Evolutionary conservation across 2,329 filamentous ascomycete genomes (phyloP).

Genomic region (Neonectria magnoliae): DNA sequence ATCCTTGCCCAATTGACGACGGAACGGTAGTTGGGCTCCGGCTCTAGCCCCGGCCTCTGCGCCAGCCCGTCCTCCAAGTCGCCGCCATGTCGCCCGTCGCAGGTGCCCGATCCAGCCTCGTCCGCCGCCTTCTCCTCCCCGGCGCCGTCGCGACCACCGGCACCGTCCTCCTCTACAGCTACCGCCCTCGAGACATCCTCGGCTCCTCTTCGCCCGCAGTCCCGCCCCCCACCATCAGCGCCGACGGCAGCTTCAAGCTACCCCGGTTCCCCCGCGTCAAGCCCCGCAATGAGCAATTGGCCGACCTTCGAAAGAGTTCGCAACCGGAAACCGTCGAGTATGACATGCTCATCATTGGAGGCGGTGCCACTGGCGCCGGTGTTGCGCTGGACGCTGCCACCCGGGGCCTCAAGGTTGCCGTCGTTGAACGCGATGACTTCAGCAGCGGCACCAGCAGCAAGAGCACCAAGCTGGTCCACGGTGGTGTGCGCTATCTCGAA

Average conservation of each 20-base stretch:
- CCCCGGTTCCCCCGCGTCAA: conserved; percentile 73
- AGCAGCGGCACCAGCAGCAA: conserved; percentile 78
- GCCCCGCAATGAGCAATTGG: conserved; percentile 71
- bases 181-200: conserved; percentile 77
- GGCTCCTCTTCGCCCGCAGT: conserved; percentile 75
- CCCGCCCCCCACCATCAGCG: conserved; percentile 74
- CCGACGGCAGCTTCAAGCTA: conserved; percentile 73
- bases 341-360: conserved; percentile 76
- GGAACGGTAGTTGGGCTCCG: background rate
- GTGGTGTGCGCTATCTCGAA: conserved; percentile 78
- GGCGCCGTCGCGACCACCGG: conserved; percentile 55
- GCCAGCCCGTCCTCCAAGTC: conserved; percentile 3
- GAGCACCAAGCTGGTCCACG: conserved; percentile 82
- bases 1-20: background rate
- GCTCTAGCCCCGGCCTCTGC: conserved; percentile 1
- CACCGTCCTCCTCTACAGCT: conserved; percentile 61
- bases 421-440: conserved; percentile 79
- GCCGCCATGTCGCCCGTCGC: conserved; percentile 32
- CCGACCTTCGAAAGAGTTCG: conserved; percentile 60
- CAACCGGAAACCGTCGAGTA: conserved; percentile 60
- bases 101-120: conserved; percentile 33
- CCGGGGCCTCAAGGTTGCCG: conserved; percentile 75
- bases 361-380: conserved; percentile 75
- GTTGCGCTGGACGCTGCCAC: conserved; percentile 78
- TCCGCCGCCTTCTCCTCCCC: conserved; percentile 57